Evolutionary conservation across 176 grass and related monocot genomes (phyloP).

Genomic region (Pontederia paniculata): DNA sequence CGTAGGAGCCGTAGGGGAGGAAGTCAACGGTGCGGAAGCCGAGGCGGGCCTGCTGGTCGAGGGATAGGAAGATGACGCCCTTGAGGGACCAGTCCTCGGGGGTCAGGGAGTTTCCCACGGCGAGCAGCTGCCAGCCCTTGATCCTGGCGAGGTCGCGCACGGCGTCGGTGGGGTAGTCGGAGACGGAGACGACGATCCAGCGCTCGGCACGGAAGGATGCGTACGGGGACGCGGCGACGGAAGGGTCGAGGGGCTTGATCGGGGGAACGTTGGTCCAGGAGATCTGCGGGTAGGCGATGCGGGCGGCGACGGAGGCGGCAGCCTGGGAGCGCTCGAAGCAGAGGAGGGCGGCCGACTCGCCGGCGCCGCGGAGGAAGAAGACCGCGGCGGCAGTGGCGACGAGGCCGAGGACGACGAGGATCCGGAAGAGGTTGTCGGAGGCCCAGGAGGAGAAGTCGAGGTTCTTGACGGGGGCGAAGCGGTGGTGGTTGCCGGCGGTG

Average conservation of each 20-base stretch:
- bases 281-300: constrained; percentile 50
- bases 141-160: constrained; percentile 51
- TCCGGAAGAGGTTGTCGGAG: constrained; percentile 72
- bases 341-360: constrained; percentile 54
- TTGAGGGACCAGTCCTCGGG: constrained; percentile 77
- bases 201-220: constrained; percentile 69
- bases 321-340: constrained; percentile 47
- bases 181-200: constrained; percentile 90
- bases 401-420: constrained; percentile 50
- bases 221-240: constrained; percentile 23
- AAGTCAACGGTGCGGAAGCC: constrained; percentile 90
- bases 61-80: constrained; percentile 92
- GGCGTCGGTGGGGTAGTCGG: constrained; percentile 47
- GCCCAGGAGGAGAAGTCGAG: constrained; percentile 83
- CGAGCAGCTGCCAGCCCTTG: constrained; percentile 93
- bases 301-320: constrained; percentile 20
- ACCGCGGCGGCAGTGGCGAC: constrained; percentile 53
- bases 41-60: constrained; percentile 75
- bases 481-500: constrained; percentile 13
- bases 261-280: constrained; percentile 59
- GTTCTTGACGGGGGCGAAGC: constrained; percentile 56
- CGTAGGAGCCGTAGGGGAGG: constrained; percentile 77
- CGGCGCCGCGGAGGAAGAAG: constrained; percentile 77
- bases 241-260: constrained; percentile 10
- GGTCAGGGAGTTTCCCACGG: constrained; percentile 72